Base-by-base conservation (phyloP, 2,329 filamentous ascomycete species). In the Daldinia eschscholtzii region DNA sequence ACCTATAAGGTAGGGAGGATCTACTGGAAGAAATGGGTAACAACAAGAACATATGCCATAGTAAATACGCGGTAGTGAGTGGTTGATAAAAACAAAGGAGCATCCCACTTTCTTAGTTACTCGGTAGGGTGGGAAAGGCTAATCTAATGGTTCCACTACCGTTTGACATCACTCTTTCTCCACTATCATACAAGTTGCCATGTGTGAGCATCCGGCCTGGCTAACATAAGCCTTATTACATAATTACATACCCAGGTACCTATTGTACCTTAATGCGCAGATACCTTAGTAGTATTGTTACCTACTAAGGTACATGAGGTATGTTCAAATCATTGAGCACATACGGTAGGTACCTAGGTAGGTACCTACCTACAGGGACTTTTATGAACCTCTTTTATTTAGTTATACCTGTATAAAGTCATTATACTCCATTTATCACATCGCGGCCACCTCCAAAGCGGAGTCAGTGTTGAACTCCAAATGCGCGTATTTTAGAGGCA, bases 111-210 rank as follows among this genome's bases (percentile, higher is more conserved):
- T 6, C 46, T 18, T 52, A 18, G 26, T 33, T 39, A 39, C 1
- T 15, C 13, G 26, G 46, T 6, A 6, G 42, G 42, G 42, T 6
- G 42, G 18, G 46, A 13, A 23, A n/a, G 26, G 15, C 26, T 9
- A 23, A 55, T 55, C 9, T 15, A 55, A 55, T 39, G 33, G 30
- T 26, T 12, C 33, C 52, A 37, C 50, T 55, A 55, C 50, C 50
- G 4, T 35, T 37, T 55, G 50, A 55, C 50, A 55, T 55, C 50
- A 55, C 50, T 55, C 50, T 20, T 55, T 55, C 30, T 6, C 50
- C 50, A 23, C 30, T 55, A 37, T 53, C 15, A 26, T 18, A 30
- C 20, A 13, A 13, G 44, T 9, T 28, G 13, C 44, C 44, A 48
- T 48, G 44, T 15, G 12, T 28, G 41, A 44, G 41, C 41, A 44